phyloP scores from a whole-genome alignment of 179 eudicot genomes.

The Spergularia azorica region DNA sequence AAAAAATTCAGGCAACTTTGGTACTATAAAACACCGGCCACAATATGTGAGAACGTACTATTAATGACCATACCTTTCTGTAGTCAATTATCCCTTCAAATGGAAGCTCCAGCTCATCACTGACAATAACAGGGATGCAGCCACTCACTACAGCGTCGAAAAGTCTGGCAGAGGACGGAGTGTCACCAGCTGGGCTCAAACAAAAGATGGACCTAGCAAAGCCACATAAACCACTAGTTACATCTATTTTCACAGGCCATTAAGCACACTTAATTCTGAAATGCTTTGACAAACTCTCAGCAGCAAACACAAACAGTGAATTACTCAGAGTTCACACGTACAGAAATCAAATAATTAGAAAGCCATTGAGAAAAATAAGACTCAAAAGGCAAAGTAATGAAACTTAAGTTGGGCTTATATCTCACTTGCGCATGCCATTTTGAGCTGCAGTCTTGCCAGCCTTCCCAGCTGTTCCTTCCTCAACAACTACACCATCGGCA shows the following conservation, averaged over 20 bases:
- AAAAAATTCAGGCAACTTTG: background rate
- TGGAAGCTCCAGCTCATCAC: slow-evolving; percentile 98
- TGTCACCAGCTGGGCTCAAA: slow-evolving; percentile 96
- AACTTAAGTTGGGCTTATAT: slow-evolving; percentile 6
- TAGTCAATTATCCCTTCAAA: slow-evolving; percentile 98
- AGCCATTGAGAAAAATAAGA: slow-evolving; percentile 8
- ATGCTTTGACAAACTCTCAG: background rate
- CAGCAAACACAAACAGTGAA: background rate
- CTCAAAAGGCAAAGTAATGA: background rate
- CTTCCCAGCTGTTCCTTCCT: slow-evolving; percentile 92
- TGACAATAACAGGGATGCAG: slow-evolving; percentile 92
- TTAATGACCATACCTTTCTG: slow-evolving; percentile 56
- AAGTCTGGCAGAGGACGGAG: slow-evolving; percentile 96
- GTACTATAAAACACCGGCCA: slow-evolving; percentile 8
- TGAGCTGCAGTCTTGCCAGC: slow-evolving; percentile 92
- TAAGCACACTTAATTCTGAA: slow-evolving; percentile 5
- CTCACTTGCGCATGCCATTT: slow-evolving; percentile 94
- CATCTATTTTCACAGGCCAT: slow-evolving; percentile 7
- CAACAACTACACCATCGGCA: slow-evolving; percentile 64
- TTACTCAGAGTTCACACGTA: background rate
- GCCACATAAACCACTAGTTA: slow-evolving; percentile 17
- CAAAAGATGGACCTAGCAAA: slow-evolving; percentile 79
- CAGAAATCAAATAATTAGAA: background rate
- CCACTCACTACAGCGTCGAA: slow-evolving; percentile 99
- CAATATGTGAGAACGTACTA: background rate